phyloP scores from a whole-genome alignment of 2,329 filamentous ascomycete genomes.

The Didymellaceae sp. region DNA sequence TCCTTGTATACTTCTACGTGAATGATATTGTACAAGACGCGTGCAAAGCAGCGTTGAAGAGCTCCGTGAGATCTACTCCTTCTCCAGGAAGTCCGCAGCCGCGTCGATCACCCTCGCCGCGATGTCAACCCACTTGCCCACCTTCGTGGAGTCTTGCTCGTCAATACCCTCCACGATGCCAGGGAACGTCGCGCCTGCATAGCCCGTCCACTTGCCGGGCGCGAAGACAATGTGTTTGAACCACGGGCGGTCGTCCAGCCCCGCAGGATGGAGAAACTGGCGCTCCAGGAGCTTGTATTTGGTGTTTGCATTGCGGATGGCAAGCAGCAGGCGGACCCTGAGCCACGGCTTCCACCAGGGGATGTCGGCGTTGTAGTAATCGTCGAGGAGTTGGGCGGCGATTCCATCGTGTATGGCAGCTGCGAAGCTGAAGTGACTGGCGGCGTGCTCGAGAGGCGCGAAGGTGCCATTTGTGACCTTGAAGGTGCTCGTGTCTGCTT shows the following conservation, averaged over 20 bases:
- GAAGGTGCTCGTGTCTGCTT: constrained; percentile 28
- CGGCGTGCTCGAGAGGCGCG: constrained; percentile 55
- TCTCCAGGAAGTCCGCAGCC: constrained; percentile 46
- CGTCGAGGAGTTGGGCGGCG: constrained; percentile 54
- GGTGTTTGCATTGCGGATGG: constrained; percentile 72
- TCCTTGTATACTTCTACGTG: too few species aligned
- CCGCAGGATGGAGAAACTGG: constrained; percentile 75
- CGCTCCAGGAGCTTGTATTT: constrained; percentile 87
- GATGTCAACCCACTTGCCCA: constrained; percentile 54
- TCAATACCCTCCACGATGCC: constrained; percentile 69
- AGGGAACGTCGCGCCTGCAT: constrained; percentile 74
- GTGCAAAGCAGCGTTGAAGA: too few species aligned
- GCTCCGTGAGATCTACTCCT: constrained; percentile 22
- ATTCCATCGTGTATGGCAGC: constrained; percentile 60
- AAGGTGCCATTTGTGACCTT: constrained; percentile 41
- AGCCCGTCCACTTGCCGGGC: constrained; percentile 89
- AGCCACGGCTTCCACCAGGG: constrained; percentile 82
- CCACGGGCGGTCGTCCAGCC: constrained; percentile 81
- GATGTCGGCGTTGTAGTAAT: constrained; percentile 58
- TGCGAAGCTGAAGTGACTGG: constrained; percentile 56
- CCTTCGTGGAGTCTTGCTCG: constrained; percentile 49
- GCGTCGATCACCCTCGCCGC: constrained; percentile 44
- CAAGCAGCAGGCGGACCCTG: constrained; percentile 67
- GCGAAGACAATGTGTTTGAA: constrained; percentile 97
- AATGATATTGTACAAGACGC: too few species aligned